Percentiles rank a stretch among this genome's conserved stretches.
Evolutionary conservation across 208 protist species (phyloP).

Genomic region (Porcisia deanei): DNA sequence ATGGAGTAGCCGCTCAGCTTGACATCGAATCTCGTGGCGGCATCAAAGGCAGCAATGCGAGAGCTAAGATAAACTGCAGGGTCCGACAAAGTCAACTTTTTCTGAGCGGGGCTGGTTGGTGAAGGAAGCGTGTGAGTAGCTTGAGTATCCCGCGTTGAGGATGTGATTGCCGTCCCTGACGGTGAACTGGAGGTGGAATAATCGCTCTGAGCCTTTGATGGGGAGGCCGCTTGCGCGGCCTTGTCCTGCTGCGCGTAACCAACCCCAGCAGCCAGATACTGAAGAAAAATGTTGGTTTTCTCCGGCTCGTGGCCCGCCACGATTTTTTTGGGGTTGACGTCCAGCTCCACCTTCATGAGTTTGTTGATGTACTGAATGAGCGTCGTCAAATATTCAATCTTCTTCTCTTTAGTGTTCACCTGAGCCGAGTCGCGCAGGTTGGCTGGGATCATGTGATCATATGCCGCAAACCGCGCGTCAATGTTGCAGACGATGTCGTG

Average conservation of each 20-base stretch:
- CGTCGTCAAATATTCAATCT: constrained; percentile 78
- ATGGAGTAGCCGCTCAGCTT: constrained; percentile 71
- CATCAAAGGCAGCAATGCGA: background rate
- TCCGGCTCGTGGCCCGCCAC: constrained; percentile 86
- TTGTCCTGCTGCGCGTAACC: constrained; percentile 84
- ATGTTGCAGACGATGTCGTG: constrained; percentile 84
- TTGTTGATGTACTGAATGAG: constrained; percentile 74
- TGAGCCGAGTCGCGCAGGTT: constrained; percentile 50
- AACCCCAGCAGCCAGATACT: constrained; percentile 76
- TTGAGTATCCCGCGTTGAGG: background rate
- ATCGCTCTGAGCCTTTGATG: background rate
- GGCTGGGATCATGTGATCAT: constrained; percentile 64
- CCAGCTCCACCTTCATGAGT: constrained; percentile 67
- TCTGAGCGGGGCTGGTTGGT: constrained; percentile 28
- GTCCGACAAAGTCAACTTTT: constrained; percentile 17
- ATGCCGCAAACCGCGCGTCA: constrained; percentile 71
- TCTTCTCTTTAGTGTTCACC: constrained; percentile 88
- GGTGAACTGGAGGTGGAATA: background rate
- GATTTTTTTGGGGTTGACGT: constrained; percentile 89
- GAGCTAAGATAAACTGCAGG: background rate
- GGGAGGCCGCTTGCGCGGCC: constrained; percentile 18
- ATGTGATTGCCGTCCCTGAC: background rate
- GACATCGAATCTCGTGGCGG: constrained; percentile 40
- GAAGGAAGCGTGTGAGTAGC: constrained; percentile 11
- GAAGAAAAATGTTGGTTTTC: constrained; percentile 89